A percentile compares a stretch with the other conserved stretches of the same genome.
Conservation (phyloP, 495 filamentous ascomycete species). For the Hapsidospora chrysogenum region DNA sequence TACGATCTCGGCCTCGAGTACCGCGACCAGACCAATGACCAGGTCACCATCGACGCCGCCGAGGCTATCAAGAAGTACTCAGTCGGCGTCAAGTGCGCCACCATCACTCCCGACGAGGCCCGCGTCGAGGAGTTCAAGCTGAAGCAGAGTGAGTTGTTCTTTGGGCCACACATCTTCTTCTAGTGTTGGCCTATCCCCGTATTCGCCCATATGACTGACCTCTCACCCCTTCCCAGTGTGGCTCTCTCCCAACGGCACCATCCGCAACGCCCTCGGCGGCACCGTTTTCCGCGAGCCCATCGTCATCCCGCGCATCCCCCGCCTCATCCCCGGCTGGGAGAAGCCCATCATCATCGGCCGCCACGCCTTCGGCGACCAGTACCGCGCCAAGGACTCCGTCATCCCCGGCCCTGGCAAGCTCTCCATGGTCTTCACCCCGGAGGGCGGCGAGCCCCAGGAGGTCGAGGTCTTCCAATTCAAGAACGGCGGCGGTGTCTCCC, state of each 20-base stretch:
- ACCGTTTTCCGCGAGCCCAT: conserved; percentile 98
- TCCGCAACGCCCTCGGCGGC: conserved; percentile 85
- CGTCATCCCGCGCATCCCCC: conserved; percentile 79
- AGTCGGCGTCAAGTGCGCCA: conserved; percentile 97
- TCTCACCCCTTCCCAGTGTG: conserved; percentile 54
- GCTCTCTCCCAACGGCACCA: conserved; percentile 95
- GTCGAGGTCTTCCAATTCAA: conserved; percentile 86
- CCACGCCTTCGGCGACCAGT: conserved; percentile 98
- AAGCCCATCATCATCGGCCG: conserved; percentile 97
- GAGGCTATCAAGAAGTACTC: conserved; percentile 98
- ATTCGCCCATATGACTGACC: too few species aligned
- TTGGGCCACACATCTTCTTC: not conserved
- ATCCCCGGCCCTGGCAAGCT: conserved; percentile 68
- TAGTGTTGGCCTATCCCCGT: too few species aligned
- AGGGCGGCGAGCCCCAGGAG: conserved; percentile 62
- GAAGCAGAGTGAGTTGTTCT: conserved; percentile 63
- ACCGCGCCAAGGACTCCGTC: conserved; percentile 83
- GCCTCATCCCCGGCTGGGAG: conserved; percentile 92
- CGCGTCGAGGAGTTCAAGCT: conserved; percentile 95
- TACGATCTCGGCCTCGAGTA: conserved; percentile 93
- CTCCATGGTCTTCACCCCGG: conserved; percentile 83
- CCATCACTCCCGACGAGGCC: conserved; percentile 94
- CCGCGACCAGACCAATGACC: conserved; percentile 87
- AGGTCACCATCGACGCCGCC: conserved; percentile 86
- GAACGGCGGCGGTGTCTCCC: conserved; percentile 66